Base-by-base conservation (phyloP, 805 yeast species). In the Monosporozyma servazzii region DNA sequence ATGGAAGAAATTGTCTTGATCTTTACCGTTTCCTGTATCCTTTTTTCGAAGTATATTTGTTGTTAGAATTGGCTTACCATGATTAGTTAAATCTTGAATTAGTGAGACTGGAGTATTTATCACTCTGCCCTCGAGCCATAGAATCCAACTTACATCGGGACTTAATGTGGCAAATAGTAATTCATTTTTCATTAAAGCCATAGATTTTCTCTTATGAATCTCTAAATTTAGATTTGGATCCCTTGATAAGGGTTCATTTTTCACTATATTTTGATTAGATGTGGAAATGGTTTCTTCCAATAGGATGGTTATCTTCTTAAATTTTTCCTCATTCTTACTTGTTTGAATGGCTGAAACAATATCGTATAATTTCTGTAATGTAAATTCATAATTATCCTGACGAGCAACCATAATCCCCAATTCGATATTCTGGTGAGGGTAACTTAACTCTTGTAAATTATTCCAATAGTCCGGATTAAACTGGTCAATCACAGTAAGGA, bases 41-140 rank as follows among this genome's bases (percentile, higher is more conserved):
- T 59, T 90, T 72, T 15, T 18, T 72, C 88, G 96, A 70, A 80
- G 88, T 58, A 95, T 90, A 68, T 91, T 91, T 33, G 96, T 96
- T 2, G 89, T 82, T 18, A 90, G 67, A 13, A 90, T 84, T 3
- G 95, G 88, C 66, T 84, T 86, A 65, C 88, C 80, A 66, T 87
- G 95, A 11, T 74, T 61, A 17, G 88, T 80, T 74, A 90, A 67
- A 63, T 90, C 96, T 70, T 90, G 93, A 54, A 90, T 76, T 60
- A 90, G 71, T 7, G 87, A 79, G n/a, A 76, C 69, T 15, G 96
- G 95, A 5, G 95, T 79, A 68, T 90, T 96, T 37, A 88, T 76
- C 39, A 90, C 81, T 66, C 89, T 96, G 1, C 93, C 80, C 67
- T 90, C 97, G 56, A 91, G 72, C 97, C 98, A 90, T 48, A 90